Evolutionary conservation across 2,329 filamentous ascomycete species (phyloP).

Genomic region (Trichophyton mentagrophytes): DNA sequence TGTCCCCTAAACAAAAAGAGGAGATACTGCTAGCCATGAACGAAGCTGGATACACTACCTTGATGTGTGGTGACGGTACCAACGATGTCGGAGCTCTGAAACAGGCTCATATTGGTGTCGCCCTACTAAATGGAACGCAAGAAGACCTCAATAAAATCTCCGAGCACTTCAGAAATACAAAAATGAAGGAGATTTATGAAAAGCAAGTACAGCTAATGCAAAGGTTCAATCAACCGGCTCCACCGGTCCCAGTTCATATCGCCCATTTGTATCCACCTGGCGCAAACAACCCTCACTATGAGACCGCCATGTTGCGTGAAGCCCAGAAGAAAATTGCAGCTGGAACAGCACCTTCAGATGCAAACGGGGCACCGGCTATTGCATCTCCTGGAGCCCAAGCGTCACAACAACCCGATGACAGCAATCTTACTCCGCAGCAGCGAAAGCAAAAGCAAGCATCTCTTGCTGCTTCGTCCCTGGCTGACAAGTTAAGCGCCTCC

Average conservation of each 20-base stretch:
- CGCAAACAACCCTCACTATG: slow-evolving; percentile 81
- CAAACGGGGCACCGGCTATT: slow-evolving; percentile 48
- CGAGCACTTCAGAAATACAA: slow-evolving; percentile 84
- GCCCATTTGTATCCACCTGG: slow-evolving; percentile 91
- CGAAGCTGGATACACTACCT: slow-evolving; percentile 90
- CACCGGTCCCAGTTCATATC: slow-evolving; percentile 84
- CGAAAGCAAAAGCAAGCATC: slow-evolving; percentile 45
- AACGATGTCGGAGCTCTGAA: slow-evolving; percentile 97
- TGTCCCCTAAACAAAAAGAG: slow-evolving; percentile 97
- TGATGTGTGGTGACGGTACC: slow-evolving; percentile 97
- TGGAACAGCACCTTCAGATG: slow-evolving; percentile 39
- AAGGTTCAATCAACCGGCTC: slow-evolving; percentile 82
- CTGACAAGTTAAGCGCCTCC: slow-evolving; percentile 70
- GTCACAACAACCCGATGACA: slow-evolving; percentile 37
- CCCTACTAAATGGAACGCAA: slow-evolving; percentile 83
- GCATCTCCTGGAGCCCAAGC: slow-evolving; percentile 54
- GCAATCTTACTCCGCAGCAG: slow-evolving; percentile 40
- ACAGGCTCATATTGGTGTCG: slow-evolving; percentile 94
- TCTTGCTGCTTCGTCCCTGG: slow-evolving; percentile 62
- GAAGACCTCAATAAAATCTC: slow-evolving; percentile 85
- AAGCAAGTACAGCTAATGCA: slow-evolving; percentile 88
- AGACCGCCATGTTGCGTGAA: slow-evolving; percentile 81
- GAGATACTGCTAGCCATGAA: slow-evolving; percentile 94
- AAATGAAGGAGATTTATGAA: slow-evolving; percentile 98
- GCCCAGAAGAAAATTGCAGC: slow-evolving; percentile 61